phyloP scores from a whole-genome alignment of 2,329 filamentous ascomycete genomes.

The Neofusicoccum sp. region DNA sequence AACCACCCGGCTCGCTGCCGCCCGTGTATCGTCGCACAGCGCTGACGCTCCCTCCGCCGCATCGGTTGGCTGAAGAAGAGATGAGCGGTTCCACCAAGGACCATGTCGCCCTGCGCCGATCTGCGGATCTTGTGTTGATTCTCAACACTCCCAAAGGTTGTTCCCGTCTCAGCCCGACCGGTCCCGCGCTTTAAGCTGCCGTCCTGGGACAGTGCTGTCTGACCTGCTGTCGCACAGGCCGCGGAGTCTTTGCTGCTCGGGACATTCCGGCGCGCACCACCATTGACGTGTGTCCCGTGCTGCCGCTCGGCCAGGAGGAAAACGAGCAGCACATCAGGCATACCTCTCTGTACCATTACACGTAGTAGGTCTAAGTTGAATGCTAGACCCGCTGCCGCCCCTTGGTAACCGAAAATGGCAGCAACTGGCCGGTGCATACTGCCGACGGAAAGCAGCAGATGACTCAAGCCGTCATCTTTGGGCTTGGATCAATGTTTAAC shows the following conservation, averaged over 20 bases:
- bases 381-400: background rate
- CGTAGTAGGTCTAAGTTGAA: slow-evolving; percentile 46
- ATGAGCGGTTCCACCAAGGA: slow-evolving; percentile 20
- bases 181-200: background rate
- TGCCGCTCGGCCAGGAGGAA: slow-evolving; percentile 49
- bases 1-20: slow-evolving; percentile 1
- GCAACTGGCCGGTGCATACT: slow-evolving; percentile 44
- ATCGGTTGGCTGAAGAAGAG: slow-evolving; percentile 5
- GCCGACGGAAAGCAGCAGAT: slow-evolving; percentile 29
- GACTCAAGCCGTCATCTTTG: slow-evolving; percentile 55
- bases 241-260: slow-evolving; percentile 52
- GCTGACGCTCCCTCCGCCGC: background rate
- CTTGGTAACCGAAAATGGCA: slow-evolving; percentile 23
- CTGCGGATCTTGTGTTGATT: slow-evolving; percentile 43
- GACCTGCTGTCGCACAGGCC: slow-evolving; percentile 37
- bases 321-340: slow-evolving; percentile 50
- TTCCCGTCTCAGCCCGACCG: background rate
- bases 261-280: slow-evolving; percentile 49
- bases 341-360: slow-evolving; percentile 56
- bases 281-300: slow-evolving; percentile 53
- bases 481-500: slow-evolving; percentile 60
- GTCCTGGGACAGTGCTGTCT: background rate
- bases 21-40: background rate
- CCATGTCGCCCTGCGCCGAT: slow-evolving; percentile 39
- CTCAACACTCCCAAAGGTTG: slow-evolving; percentile 53